Base-by-base conservation (phyloP, 768 basidiomycete species). In the Rhizopogon vulgaris region DNA sequence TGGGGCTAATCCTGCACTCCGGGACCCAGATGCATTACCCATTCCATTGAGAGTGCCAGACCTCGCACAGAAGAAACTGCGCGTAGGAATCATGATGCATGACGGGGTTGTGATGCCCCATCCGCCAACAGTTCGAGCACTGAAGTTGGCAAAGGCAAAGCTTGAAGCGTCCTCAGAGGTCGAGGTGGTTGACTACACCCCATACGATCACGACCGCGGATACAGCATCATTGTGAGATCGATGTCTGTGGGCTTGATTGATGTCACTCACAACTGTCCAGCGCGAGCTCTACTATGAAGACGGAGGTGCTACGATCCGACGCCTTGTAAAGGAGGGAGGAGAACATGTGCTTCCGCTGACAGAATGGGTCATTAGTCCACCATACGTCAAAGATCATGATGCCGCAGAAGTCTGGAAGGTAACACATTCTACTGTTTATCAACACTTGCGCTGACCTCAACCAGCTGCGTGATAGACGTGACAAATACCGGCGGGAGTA, bases 51-150 rank as follows among this genome's bases (percentile, higher is more conserved):
- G 18, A 53, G 53, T 71, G 9, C 60, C 52, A 38, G 63, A 69
- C 48, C 53, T 50, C 41, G 54, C 34, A 12, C 60, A 48, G 49
- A 73, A 55, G 30, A 67, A 64, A 55, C 60, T 73, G 51, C 57
- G 60, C 49, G 52, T 59, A 38, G 55, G 65, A 56, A 66, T 66
- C 3, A 62, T 76, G 56, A 63, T 69, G 60, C 61, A 69, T 49
- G 73, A 78, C 48, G 67, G 58, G 2, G 56, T 70, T 3, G 70
- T 72, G 1, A 52, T 61, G 34, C 74, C 77, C 4, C 67, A 70
- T 9, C 73, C 77, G 18, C 78, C 78, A 0, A 59, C 73, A 30
- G 47, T 57, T 6, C 67, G 78, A 6, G 78, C 74, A 4, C 53
- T 80, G 51, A 58, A 69, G 22, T 51, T 68, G 15, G 58, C 63